Conservation (phyloP, 2,329 filamentous ascomycete genomes). For the Fragosphaeria purpurea region DNA sequence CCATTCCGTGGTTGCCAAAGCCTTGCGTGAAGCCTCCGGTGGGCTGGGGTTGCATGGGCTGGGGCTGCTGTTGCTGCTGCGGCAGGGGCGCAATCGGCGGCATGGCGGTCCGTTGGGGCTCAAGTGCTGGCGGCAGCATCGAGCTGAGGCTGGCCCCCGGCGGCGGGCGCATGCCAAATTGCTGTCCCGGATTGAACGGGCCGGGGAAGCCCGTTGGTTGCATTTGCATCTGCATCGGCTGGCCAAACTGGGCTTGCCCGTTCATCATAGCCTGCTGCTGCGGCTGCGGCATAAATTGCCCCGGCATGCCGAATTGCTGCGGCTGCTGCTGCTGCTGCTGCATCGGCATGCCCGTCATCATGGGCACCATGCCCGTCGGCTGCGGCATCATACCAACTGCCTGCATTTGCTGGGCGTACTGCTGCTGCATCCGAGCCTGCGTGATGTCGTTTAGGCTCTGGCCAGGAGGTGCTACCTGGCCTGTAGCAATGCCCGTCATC, state of each 20-base stretch:
- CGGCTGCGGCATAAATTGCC: conserved; percentile 31
- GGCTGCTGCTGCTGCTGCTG: conserved; percentile 20
- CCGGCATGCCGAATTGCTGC: conserved; percentile 24
- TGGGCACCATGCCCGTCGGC: conserved; percentile 31
- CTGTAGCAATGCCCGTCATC: conserved; percentile 56
- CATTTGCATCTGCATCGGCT: conserved; percentile 45
- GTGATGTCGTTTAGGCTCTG: conserved; percentile 67
- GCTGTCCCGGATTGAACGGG: conserved; percentile 35
- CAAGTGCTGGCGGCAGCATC: conserved; percentile 48
- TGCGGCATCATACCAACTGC: conserved; percentile 20
- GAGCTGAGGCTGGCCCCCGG: conserved; percentile 39
- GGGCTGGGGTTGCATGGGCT: conserved; percentile 63
- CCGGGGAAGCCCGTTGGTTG: conserved; percentile 54
- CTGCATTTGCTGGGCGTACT: conserved; percentile 36
- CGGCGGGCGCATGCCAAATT: conserved; percentile 33
- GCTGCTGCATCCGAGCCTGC: conserved; percentile 55
- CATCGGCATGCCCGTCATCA: conserved; percentile 29
- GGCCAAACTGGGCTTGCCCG: conserved; percentile 21
- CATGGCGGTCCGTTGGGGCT: conserved; percentile 50
- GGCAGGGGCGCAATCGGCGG: conserved; percentile 14
- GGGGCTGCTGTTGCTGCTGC: conserved; percentile 40
- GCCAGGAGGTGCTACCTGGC: conserved; percentile 59
- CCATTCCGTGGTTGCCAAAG: conserved; percentile 31
- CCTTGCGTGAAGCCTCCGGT: conserved; percentile 50
- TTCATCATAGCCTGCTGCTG: conserved; percentile 14